Evolutionary conservation across 768 basidiomycete species (phyloP), one percentile per base, ranked within the genome.

Genomic region (Hygrophorus russula): DNA sequence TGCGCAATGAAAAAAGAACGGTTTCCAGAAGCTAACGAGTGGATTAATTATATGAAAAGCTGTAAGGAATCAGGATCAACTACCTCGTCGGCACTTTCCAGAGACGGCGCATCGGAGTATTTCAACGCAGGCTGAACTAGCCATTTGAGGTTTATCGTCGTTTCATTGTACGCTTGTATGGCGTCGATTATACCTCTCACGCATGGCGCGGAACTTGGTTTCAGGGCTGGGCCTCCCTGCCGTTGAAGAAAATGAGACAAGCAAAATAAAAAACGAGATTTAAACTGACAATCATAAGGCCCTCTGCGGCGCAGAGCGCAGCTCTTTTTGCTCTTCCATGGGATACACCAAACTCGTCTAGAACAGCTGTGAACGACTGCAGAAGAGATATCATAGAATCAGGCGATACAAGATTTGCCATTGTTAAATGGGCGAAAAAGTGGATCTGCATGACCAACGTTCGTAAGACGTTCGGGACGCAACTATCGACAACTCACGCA

Each of bases 281-380:
- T 33, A 10, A 4, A 54, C 74, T 37, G 49, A 81, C 80, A 45
- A 86, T 81, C 59, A 91, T 74, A 0, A 90, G 63, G 7, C 84
- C 84, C 59, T 91, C 88, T 4, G 77, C 81, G 8, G 85, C 84
- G 59, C 87, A 87, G 8, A 87, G 60, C 0, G 81, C 85, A 0
- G 88, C 86, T 36, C 77, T 72, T 59, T 87, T 82, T 2, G 84
- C 88, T 13, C 89, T 76, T n/a, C 81, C 78, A 50, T 83, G 78
- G 3, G 88, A 89, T 2, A 88, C 85, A 37, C 84, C 85, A 44
- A 92, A 89, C 55, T 92, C 90, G 54, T 91, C 87, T 14, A 96
- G 67, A 2, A 94, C 93, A 1, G 82, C 71, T 2, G 80, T 78
- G 58, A 96, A 88, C 0, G 91, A 84, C 49, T 82, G 79, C 18